These are phyloP conservation scores for Martensiomyces pterosporus DNA, from an alignment of 192 early-diverging fungal genomes.

Conservation along the genomic window DNA sequence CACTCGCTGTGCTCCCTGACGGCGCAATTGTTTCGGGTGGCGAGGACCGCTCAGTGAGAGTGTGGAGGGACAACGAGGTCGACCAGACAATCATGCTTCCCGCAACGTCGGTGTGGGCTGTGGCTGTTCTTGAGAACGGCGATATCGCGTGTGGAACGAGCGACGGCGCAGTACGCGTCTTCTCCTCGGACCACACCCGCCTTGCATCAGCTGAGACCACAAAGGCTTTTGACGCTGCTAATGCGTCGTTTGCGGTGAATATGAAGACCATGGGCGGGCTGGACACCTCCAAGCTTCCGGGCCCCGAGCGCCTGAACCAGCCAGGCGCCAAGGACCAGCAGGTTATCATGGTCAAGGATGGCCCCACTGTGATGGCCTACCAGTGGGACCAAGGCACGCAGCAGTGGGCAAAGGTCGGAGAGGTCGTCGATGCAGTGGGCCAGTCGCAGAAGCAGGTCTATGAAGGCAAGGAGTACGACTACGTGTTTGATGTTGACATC, in stretches of 20 bases:
- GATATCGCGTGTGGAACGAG: conserved; percentile 81
- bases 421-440: conserved; percentile 88
- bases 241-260: conserved; percentile 47
- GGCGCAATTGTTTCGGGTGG: conserved; percentile 86
- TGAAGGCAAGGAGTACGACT: conserved; percentile 91
- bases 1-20: conserved; percentile 60
- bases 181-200: conserved; percentile 63
- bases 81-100: conserved; percentile 81
- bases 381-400: conserved; percentile 68
- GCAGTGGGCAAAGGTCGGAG: conserved; percentile 85
- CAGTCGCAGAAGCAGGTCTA: conserved; percentile 71
- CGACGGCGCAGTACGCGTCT: conserved; percentile 79
- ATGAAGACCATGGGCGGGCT: conserved; percentile 65
- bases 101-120: conserved; percentile 89
- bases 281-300: conserved; percentile 76
- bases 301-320: conserved; percentile 63
- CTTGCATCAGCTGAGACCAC: conserved; percentile 50
- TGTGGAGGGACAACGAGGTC: conserved; percentile 76
- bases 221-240: conserved; percentile 38
- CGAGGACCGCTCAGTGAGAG: conserved; percentile 85
- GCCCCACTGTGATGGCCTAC: conserved; percentile 75
- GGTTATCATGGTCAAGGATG: conserved; percentile 81
- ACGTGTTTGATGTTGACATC: conserved; percentile 96
- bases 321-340: conserved; percentile 76
- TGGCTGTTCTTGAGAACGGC: conserved; percentile 70